Percentiles rank a stretch among this genome's conserved stretches.
These are phyloP conservation scores for Hirschfeldia incana DNA, from an alignment of 345 rosid genomes.

Conservation along the genomic window DNA sequence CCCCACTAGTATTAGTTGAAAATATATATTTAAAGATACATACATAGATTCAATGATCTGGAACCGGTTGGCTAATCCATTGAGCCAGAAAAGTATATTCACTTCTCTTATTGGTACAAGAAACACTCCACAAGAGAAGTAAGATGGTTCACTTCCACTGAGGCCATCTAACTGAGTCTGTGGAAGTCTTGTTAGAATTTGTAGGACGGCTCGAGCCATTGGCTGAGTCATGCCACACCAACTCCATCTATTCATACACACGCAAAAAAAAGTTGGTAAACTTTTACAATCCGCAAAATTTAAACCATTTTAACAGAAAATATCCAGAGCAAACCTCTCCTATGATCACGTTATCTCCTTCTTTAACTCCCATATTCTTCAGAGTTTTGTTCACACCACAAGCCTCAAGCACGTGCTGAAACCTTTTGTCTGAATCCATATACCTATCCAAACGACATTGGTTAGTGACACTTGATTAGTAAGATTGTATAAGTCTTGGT, in stretches of 20 bases:
- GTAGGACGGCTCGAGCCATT: constrained; percentile 52
- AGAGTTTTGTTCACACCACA: constrained; percentile 80
- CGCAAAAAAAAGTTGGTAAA: not conserved
- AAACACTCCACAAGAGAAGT: not conserved
- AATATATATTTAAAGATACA: too few species aligned
- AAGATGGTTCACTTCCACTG: constrained; percentile 52
- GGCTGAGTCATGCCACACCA: constrained; percentile 79
- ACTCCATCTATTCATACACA: constrained; percentile 66
- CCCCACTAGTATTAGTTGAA: not conserved
- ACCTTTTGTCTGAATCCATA: constrained; percentile 79
- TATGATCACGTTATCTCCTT: constrained; percentile 85
- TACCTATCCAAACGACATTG: constrained; percentile 54
- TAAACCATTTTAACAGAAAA: not conserved
- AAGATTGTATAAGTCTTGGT: not conserved
- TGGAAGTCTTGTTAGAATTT: constrained; percentile 50
- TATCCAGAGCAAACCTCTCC: constrained; percentile 67
- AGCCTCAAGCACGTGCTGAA: constrained; percentile 88
- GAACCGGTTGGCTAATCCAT: not conserved
- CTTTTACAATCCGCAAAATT: not conserved
- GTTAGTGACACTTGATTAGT: not conserved
- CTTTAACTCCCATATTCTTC: constrained; percentile 79
- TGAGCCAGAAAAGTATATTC: not conserved
- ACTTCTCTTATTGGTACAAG: not conserved
- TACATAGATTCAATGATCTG: too few species aligned
- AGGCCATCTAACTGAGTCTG: constrained; percentile 72